These are phyloP conservation scores for Triticum dicoccoides DNA, from an alignment of 176 grass and related monocot species.

Conservation along the genomic window DNA sequence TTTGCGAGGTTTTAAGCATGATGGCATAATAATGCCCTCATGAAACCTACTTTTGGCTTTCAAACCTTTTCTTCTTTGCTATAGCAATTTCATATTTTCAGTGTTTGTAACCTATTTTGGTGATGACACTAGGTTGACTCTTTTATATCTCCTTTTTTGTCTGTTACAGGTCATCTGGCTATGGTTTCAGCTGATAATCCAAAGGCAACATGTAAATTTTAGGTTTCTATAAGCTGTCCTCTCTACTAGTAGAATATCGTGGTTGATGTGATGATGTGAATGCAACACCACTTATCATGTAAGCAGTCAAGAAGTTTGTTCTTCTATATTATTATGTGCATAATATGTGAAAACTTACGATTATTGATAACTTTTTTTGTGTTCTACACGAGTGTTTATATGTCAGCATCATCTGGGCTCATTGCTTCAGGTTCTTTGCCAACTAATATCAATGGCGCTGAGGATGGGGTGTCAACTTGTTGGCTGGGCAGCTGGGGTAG, in stretches of 20 bases:
- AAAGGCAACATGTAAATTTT: conserved; percentile 4
- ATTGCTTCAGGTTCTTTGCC: no score
- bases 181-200: conserved; percentile 18
- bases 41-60: neutral
- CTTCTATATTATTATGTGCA: conserved; percentile 18
- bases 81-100: neutral
- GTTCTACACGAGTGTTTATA: no score
- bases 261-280: conserved; percentile 23
- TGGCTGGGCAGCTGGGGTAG: no score
- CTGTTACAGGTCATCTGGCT: conserved; percentile 30
- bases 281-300: conserved; percentile 13
- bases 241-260: conserved; percentile 33
- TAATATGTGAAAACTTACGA: conserved; percentile 30
- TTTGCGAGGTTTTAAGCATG: neutral
- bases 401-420: no score
- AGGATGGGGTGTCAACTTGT: no score
- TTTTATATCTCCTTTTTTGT: conserved; percentile 13
- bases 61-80: neutral
- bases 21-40: neutral
- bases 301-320: conserved; percentile 11
- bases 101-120: neutral
- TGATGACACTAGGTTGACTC: neutral
- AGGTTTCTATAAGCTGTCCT: conserved; percentile 14
- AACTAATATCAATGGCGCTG: no score
- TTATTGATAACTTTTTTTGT: no score